Base-by-base conservation (phyloP, 2,329 filamentous ascomycete genomes). In the Zymoseptoria ardabiliae region DNA sequence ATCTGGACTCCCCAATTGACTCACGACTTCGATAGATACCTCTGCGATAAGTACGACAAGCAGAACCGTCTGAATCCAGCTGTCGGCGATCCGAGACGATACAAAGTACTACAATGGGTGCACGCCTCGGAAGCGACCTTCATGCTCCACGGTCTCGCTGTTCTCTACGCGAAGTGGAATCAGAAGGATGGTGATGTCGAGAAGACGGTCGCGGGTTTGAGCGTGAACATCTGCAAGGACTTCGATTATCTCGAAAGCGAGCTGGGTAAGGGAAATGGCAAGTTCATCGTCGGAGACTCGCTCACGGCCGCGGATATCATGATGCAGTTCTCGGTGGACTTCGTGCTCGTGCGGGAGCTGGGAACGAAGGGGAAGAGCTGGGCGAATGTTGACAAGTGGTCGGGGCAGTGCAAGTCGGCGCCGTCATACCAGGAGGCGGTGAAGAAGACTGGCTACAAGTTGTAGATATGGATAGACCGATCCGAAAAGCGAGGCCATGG, bases 91-190 rank as follows among this genome's bases (percentile, higher is more conserved):
- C 61, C 68, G 5, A 61, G 70, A 4, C 71, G 76, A 35, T 68
- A 72, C 56, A 72, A 75, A 57, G 70, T 74, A 6, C 68, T 74
- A 7, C 72, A 78, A 66, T 80, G 75, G 74, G 67, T 79, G 8
- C 75, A 79, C 61, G 77, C 78, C 0, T 71, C 78, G 6, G 78
- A 81, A 71, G 78, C 70, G 1, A 79, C 77, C 1, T 79, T 77
- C 60, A 66, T 76, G 58, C 64, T 80, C 7, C 79, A 80, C 61
- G 72, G 66, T 8, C 72, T 81, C 2, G 73, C 77, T 0, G 73
- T 79, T 23, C 67, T 77, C 13, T 80, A 81, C 63, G 71, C 73
- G 6, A 73, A 75, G 4, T 78, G 74, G 76, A 71, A 74, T 58
- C 69, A 76, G n/a, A 72, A 75, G 7, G 66, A 71, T 53, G 72